Percentiles rank a stretch among this genome's conserved stretches.
Conservation (phyloP, 805 yeast species). For the Suhomyces prunicola region DNA sequence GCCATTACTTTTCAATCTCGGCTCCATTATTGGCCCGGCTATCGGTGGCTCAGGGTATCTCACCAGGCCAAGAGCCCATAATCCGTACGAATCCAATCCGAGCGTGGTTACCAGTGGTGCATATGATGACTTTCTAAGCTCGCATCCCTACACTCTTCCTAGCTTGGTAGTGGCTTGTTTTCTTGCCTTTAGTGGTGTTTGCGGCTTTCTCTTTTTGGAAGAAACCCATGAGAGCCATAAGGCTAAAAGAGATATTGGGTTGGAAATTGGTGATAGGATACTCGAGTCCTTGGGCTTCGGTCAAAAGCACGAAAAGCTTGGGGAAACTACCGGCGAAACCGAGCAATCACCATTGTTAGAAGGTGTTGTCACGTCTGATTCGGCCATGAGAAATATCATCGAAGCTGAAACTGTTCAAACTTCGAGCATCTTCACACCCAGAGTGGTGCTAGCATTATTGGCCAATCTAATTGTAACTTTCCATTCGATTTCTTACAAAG, state of each 20-base stretch:
- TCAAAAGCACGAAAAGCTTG: background rate
- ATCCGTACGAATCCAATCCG: constrained; percentile 11
- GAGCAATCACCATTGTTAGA: background rate
- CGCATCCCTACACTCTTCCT: constrained; percentile 52
- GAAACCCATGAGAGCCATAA: constrained; percentile 47
- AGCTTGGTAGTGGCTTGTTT: constrained; percentile 45
- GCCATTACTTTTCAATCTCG: constrained; percentile 32
- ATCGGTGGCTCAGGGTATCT: constrained; percentile 30
- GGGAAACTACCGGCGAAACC: background rate
- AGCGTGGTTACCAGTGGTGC: background rate
- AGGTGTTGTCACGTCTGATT: background rate
- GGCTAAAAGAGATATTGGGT: constrained; percentile 41
- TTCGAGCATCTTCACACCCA: constrained; percentile 25
- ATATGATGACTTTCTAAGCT: constrained; percentile 25
- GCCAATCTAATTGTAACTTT: constrained; percentile 35
- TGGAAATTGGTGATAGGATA: constrained; percentile 18
- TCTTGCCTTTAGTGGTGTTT: constrained; percentile 28
- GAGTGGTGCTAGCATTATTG: constrained; percentile 28
- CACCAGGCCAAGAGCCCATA: constrained; percentile 20
- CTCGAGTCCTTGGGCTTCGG: too few relatives aligned
- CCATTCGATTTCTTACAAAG: constrained; percentile 31
- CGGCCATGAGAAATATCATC: background rate
- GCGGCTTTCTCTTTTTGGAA: constrained; percentile 48
- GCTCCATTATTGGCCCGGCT: constrained; percentile 30
- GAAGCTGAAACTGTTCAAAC: background rate